These are phyloP conservation scores for Eucalyptus camaldulensis DNA, from an alignment of 345 rosid species.

Conservation along the genomic window DNA sequence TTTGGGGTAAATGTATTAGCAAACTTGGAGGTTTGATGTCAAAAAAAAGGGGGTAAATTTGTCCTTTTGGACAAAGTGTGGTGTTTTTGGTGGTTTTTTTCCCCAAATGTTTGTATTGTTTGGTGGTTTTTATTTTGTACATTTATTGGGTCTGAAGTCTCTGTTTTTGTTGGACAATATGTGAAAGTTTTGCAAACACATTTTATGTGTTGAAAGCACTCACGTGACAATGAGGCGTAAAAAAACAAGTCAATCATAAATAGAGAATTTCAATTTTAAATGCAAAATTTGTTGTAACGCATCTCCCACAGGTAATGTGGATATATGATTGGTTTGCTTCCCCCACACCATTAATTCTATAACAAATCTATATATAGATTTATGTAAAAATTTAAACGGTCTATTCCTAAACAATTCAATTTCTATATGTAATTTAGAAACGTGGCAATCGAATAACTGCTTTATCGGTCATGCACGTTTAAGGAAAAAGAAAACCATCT, in stretches of 20 bases:
- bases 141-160: not conserved
- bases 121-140: not conserved
- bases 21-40: fast-evolving
- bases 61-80: too few species aligned
- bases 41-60: too few species aligned
- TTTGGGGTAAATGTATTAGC: too few species aligned
- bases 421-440: too few species aligned
- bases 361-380: too few species aligned
- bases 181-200: not conserved
- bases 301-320: not conserved
- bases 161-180: not conserved
- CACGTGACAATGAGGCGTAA: too few species aligned
- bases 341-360: not conserved
- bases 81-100: too few species aligned
- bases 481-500: too few species aligned
- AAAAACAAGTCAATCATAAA: not conserved
- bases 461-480: too few species aligned
- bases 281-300: not conserved
- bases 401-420: too few species aligned
- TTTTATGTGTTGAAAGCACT: not conserved
- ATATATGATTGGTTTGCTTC: not conserved
- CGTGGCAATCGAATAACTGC: too few species aligned
- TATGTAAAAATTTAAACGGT: too few species aligned
- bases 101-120: not conserved
- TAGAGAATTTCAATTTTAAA: not conserved